These are phyloP conservation scores for Monosporozyma aquatica DNA, from an alignment of 805 yeast species.

Conservation along the genomic window DNA sequence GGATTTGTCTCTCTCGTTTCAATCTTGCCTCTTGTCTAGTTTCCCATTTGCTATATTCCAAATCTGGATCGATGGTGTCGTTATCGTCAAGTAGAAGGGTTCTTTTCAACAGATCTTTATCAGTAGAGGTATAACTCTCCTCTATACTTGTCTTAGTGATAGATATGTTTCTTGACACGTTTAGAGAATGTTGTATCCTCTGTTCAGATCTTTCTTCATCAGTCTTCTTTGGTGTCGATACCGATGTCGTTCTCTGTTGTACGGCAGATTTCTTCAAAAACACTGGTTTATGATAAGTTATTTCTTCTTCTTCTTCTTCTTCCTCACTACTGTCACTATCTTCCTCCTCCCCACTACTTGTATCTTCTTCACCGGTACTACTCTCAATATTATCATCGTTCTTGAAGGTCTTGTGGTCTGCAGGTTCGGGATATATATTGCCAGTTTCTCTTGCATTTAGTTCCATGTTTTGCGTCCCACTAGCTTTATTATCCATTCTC, in stretches of 20 bases:
- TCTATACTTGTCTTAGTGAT: conserved; percentile 7
- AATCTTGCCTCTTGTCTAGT: conserved; percentile 17
- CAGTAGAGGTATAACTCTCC: conserved; percentile 18
- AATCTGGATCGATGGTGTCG: conserved; percentile 19
- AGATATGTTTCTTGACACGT: conserved; percentile 8
- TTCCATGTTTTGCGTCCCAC: too few species aligned
- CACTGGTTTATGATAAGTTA: conserved; percentile 22
- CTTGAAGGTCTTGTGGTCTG: too few species aligned
- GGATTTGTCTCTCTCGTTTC: conserved; percentile 14
- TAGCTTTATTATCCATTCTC: too few species aligned
- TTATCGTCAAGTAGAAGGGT: conserved; percentile 21
- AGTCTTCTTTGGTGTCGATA: not conserved
- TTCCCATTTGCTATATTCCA: conserved; percentile 19
- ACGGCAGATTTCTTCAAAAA: conserved; percentile 12
- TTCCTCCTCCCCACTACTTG: not conserved
- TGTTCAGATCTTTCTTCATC: conserved; percentile 3
- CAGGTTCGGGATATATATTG: too few species aligned
- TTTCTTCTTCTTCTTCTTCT: conserved; percentile 17
- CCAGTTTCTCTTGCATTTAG: too few species aligned
- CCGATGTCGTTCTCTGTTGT: not conserved
- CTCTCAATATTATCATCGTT: too few species aligned
- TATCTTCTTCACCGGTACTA: too few species aligned
- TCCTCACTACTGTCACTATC: conserved; percentile 8
- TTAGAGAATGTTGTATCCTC: conserved; percentile 13
- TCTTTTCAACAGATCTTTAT: conserved; percentile 17